Percentiles rank a stretch among this genome's conserved stretches.
These are phyloP conservation scores for Cladosporium sp. DNA, from an alignment of 2,329 filamentous ascomycete species.

Conservation along the genomic window DNA sequence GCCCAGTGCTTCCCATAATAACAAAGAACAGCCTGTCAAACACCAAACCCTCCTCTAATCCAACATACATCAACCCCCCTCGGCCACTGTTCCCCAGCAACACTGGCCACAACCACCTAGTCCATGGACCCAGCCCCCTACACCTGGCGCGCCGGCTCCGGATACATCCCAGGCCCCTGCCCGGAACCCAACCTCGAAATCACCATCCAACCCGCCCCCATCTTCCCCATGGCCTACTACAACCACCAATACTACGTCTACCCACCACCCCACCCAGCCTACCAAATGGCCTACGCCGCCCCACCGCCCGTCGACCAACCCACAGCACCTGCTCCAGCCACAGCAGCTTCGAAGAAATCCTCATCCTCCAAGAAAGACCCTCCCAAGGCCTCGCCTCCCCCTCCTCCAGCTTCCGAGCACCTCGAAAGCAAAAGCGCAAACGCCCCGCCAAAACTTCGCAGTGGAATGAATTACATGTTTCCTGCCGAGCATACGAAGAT, in stretches of 20 bases:
- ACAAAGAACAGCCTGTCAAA: neutral
- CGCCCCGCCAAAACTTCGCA: conserved; percentile 17
- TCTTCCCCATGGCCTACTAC: conserved; percentile 2
- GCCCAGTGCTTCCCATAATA: neutral
- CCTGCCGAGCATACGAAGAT: conserved; percentile 25
- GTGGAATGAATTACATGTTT: conserved; percentile 28
- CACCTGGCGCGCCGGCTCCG: conserved; percentile 10
- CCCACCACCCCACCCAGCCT: neutral
- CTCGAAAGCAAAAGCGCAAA: conserved; percentile 9
- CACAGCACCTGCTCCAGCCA: neutral
- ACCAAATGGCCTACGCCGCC: neutral
- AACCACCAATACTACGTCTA: conserved; percentile 4
- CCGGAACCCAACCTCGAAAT: neutral
- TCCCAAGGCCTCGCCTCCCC: neutral
- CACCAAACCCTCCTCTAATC: no score
- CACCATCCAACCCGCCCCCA: neutral
- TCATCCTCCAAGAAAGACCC: neutral
- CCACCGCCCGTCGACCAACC: neutral
- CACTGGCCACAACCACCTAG: neutral
- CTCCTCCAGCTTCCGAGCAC: neutral
- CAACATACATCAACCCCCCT: neutral
- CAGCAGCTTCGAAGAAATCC: neutral
- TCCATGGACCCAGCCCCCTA: conserved; percentile 7
- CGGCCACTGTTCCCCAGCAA: neutral
- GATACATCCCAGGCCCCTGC: conserved; percentile 1